Evolutionary conservation across 805 yeast genomes (phyloP).

Genomic region (Ogataea nitratoaversa): DNA sequence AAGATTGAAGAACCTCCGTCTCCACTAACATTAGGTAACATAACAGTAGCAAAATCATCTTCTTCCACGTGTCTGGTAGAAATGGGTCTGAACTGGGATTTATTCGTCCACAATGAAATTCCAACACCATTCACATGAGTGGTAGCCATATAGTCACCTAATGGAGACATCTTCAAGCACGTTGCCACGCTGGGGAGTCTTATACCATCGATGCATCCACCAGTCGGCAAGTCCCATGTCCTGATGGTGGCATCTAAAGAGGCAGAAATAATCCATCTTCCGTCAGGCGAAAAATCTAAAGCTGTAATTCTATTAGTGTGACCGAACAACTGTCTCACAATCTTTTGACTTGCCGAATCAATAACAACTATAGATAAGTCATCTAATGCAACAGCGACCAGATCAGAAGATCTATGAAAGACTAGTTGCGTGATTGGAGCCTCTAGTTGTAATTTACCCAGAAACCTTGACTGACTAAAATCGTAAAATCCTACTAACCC

Average conservation of each 20-base stretch:
- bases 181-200: constrained; percentile 77
- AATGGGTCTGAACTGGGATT: constrained; percentile 75
- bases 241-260: constrained; percentile 83
- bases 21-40: constrained; percentile 75
- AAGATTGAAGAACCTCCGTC: constrained; percentile 67
- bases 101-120: constrained; percentile 86
- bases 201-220: constrained; percentile 93
- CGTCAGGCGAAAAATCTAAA: constrained; percentile 89
- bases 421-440: constrained; percentile 76
- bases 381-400: constrained; percentile 82
- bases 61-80: constrained; percentile 72
- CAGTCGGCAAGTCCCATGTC: constrained; percentile 97
- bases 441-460: constrained; percentile 63
- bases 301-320: constrained; percentile 85
- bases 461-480: constrained; percentile 63
- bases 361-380: constrained; percentile 79
- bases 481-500: constrained; percentile 86
- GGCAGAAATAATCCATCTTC: constrained; percentile 87
- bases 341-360: constrained; percentile 74
- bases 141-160: constrained; percentile 88
- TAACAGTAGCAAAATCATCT: constrained; percentile 63
- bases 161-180: constrained; percentile 71
- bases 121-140: constrained; percentile 90
- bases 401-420: constrained; percentile 77
- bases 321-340: constrained; percentile 85